phyloP scores from a whole-genome alignment of 2,329 filamentous ascomycete species.

The Penicillium digitatum region DNA sequence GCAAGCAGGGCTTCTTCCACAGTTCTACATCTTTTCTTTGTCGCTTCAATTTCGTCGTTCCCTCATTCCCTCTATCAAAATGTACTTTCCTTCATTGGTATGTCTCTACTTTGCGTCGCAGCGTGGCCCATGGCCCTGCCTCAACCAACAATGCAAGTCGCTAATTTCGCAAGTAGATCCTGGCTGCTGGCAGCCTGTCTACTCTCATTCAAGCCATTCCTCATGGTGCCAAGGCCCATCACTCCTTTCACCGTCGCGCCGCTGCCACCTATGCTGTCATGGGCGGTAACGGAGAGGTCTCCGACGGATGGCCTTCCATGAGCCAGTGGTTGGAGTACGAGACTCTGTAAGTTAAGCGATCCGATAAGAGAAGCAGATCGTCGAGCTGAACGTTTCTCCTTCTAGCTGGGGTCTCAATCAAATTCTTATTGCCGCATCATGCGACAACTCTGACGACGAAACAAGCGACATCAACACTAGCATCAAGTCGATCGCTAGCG shows the following conservation, averaged over 20 bases:
- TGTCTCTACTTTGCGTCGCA: background rate
- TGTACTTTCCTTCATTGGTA: conserved; percentile 14
- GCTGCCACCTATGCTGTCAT: conserved; percentile 16
- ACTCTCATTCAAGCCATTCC: conserved; percentile 21
- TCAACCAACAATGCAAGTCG: background rate
- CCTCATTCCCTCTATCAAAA: conserved; percentile 2
- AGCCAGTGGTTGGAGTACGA: conserved; percentile 24
- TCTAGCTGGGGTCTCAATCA: conserved; percentile 17
- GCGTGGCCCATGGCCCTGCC: conserved; percentile 1
- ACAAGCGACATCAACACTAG: conserved; percentile 29
- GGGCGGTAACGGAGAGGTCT: conserved; percentile 18
- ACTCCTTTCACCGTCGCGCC: conserved; percentile 19
- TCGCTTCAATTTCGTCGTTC: conserved; percentile 3
- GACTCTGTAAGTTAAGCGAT: conserved; percentile 20
- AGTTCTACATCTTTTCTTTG: background rate
- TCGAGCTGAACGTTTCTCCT: conserved; percentile 11
- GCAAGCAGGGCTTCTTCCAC: conserved; percentile 12
- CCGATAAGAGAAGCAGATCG: conserved; percentile 14
- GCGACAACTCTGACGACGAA: conserved; percentile 30
- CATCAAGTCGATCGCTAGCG: conserved; percentile 34
- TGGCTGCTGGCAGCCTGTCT: conserved; percentile 34
- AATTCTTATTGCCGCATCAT: conserved; percentile 4
- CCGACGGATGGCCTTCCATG: conserved; percentile 27
- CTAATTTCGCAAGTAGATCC: conserved; percentile 13
- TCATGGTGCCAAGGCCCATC: conserved; percentile 10